These are phyloP conservation scores for Pyrus hybrid DNA, from an alignment of 331 rosid species.

Conservation along the genomic window DNA sequence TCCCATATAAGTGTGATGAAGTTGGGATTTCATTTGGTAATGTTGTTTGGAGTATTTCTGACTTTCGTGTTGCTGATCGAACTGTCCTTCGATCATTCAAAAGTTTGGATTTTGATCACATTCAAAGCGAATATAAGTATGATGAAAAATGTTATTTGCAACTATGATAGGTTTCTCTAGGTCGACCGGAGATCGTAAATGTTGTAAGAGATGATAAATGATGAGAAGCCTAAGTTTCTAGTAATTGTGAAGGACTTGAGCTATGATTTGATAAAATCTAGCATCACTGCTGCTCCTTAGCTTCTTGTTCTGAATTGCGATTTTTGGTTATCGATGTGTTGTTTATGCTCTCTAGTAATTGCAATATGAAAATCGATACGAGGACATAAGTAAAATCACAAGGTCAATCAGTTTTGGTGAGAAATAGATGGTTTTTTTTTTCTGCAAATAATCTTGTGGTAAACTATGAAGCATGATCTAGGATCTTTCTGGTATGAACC, in stretches of 20 bases:
- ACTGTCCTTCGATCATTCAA: background rate
- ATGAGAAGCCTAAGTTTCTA: background rate
- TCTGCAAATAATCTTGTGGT: background rate
- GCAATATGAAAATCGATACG: background rate
- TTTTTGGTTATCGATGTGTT: background rate
- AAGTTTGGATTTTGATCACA: background rate
- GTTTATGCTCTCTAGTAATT: background rate
- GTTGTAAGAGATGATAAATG: background rate
- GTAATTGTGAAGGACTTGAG: background rate
- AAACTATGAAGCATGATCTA: background rate
- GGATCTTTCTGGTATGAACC: background rate
- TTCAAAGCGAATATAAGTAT: background rate
- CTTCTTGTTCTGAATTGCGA: background rate
- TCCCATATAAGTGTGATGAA: background rate
- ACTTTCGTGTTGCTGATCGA: background rate
- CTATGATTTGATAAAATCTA: background rate
- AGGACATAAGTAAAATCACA: background rate
- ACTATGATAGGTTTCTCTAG: background rate
- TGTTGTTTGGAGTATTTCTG: background rate
- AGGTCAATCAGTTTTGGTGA: background rate
- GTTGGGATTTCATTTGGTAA: background rate
- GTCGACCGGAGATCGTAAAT: background rate
- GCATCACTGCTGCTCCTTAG: background rate
- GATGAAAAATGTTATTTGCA: background rate
- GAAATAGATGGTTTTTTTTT: background rate